Conservation (phyloP, 2,329 filamentous ascomycete species). For the Trichoderma arundinaceum region DNA sequence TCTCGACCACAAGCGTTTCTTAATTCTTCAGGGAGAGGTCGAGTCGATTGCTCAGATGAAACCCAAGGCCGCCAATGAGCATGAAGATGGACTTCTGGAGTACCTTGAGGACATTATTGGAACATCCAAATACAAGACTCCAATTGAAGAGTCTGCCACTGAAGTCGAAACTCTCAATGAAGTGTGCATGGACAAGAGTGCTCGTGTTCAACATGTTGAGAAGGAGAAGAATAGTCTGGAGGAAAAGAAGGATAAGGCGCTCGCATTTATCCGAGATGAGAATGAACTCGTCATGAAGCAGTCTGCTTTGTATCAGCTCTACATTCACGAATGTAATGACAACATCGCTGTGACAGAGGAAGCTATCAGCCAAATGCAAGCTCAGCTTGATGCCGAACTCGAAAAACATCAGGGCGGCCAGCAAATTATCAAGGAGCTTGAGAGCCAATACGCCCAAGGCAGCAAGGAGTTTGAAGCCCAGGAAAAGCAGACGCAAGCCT, state of each 20-base stretch:
- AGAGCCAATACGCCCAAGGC: slow-evolving; percentile 83
- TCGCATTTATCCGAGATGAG: slow-evolving; percentile 87
- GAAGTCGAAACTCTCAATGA: slow-evolving; percentile 95
- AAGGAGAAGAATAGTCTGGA: slow-evolving; percentile 93
- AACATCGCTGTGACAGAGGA: slow-evolving; percentile 89
- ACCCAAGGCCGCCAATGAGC: slow-evolving; percentile 89
- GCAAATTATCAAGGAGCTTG: slow-evolving; percentile 85
- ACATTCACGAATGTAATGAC: slow-evolving; percentile 84
- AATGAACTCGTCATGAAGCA: slow-evolving; percentile 92
- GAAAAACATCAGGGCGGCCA: slow-evolving; percentile 91
- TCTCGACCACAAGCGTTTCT: slow-evolving; percentile 95
- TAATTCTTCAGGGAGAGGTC: slow-evolving; percentile 96
- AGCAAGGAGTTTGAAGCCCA: slow-evolving; percentile 81
- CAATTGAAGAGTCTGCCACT: slow-evolving; percentile 89
- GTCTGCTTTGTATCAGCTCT: slow-evolving; percentile 90
- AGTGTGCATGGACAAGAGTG: slow-evolving; percentile 92
- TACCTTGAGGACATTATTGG: slow-evolving; percentile 99
- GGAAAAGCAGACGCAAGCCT: slow-evolving; percentile 78
- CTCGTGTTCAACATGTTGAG: slow-evolving; percentile 94
- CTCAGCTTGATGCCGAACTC: slow-evolving; percentile 82
- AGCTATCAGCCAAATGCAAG: slow-evolving; percentile 87
- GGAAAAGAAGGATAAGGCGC: slow-evolving; percentile 94
- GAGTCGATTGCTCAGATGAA: slow-evolving; percentile 99
- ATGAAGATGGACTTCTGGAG: slow-evolving; percentile 93
- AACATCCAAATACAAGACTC: slow-evolving; percentile 96